A percentile compares a stretch with the other conserved stretches of the same genome.
phyloP scores from a whole-genome alignment of 1,139 yeast genomes.

The Yamadazyma dushanensis region DNA sequence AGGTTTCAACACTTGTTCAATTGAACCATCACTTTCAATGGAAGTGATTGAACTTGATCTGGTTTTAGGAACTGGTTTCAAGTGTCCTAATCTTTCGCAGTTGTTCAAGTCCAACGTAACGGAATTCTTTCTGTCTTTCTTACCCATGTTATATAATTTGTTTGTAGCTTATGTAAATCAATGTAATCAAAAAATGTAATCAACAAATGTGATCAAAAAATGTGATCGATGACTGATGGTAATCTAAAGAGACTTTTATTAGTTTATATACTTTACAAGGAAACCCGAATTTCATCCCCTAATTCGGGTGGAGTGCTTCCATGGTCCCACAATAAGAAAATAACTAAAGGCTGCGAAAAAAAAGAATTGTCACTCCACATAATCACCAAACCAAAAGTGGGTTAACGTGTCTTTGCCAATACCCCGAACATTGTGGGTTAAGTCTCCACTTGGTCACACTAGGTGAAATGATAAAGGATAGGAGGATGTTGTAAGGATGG shows the following conservation, averaged over 20 bases:
- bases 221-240: too few species aligned
- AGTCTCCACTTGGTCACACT: constrained; percentile 1
- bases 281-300: constrained; percentile 1
- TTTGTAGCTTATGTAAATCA: constrained; percentile 5
- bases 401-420: constrained; percentile 3
- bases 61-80: constrained; percentile 41
- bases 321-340: constrained; percentile 3
- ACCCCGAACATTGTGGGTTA: neutral
- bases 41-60: constrained; percentile 32
- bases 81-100: constrained; percentile 41
- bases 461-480: too few species aligned
- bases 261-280: neutral
- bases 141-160: constrained; percentile 18
- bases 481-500: too few species aligned
- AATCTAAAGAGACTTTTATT: neutral
- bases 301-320: neutral
- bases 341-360: constrained; percentile 8
- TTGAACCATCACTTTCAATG: constrained; percentile 36
- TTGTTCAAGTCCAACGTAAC: constrained; percentile 34
- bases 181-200: neutral
- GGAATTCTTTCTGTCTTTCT: constrained; percentile 27
- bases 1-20: constrained; percentile 33
- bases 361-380: constrained; percentile 15
- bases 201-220: too few species aligned
- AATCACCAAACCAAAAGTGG: constrained; percentile 6